Conservation (phyloP, 345 rosid genomes). For the Lepidium sativum region DNA sequence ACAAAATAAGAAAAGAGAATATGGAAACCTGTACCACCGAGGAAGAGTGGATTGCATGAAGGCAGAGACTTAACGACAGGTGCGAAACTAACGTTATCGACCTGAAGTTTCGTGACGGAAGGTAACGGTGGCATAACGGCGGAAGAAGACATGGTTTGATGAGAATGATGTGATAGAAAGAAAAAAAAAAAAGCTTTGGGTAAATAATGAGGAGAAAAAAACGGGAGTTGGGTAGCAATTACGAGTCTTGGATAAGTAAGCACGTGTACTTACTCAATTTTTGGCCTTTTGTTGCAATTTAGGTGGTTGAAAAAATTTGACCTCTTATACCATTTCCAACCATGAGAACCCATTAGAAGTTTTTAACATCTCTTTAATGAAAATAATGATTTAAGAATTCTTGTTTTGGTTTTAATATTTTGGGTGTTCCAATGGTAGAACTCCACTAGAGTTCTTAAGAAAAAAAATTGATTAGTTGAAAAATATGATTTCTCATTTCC, state of each 20-base stretch:
- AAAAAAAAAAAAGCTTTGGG: neutral
- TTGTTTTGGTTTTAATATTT: no score
- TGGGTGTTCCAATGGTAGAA: no score
- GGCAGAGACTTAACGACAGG: slow-evolving; percentile 61
- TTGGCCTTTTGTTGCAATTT: no score
- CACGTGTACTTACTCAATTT: slow-evolving; percentile 5
- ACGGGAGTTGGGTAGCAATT: slow-evolving; percentile 21
- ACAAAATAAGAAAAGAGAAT: no score
- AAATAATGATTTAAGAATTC: no score
- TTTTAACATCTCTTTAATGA: no score
- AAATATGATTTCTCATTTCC: no score
- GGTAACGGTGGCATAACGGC: slow-evolving; percentile 9
- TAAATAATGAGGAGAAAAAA: neutral
- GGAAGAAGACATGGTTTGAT: slow-evolving; percentile 13
- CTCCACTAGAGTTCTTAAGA: no score
- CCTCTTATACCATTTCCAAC: no score
- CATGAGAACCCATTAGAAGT: no score
- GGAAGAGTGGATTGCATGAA: slow-evolving; percentile 49
- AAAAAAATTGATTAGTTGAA: no score
- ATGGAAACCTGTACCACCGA: slow-evolving; percentile 68
- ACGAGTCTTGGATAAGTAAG: slow-evolving; percentile 22
- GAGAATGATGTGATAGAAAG: neutral
- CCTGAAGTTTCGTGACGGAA: slow-evolving; percentile 29
- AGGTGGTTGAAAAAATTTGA: no score
- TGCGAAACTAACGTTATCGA: slow-evolving; percentile 48